A percentile compares a stretch with the other conserved stretches of the same genome.
Evolutionary conservation across 1,284 basidiomycete species (phyloP).

Genomic region (Heterobasidion annosum): DNA sequence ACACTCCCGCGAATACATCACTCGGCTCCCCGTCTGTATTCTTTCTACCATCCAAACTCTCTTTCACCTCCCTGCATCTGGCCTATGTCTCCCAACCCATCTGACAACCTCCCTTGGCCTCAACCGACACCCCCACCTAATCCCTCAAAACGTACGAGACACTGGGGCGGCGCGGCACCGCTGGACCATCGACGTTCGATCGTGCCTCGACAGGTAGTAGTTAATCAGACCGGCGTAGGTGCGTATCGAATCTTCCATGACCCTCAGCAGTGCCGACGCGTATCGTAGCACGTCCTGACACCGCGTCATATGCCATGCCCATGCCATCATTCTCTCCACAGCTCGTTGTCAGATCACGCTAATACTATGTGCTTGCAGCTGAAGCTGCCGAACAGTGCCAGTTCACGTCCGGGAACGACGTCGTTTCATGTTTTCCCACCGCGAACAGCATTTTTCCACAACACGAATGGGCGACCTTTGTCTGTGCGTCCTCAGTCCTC

Average conservation of each 20-base stretch:
- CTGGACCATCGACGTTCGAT: conserved; percentile 10
- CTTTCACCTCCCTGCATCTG: conserved; percentile 7
- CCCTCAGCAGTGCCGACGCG: not conserved
- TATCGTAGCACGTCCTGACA: not conserved
- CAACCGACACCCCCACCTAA: conserved; percentile 22
- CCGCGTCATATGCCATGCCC: not conserved
- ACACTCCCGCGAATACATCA: conserved; percentile 8
- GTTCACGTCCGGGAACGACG: conserved; percentile 45
- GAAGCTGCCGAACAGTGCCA: conserved; percentile 24
- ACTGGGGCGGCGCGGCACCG: conserved; percentile 5
- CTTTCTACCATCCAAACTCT: conserved; percentile 11
- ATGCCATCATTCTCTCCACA: too few species aligned
- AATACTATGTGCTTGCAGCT: conserved; percentile 14
- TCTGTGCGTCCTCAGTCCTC: conserved; percentile 45
- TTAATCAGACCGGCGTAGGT: conserved; percentile 33
- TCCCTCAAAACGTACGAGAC: conserved; percentile 19
- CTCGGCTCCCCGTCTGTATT: conserved; percentile 9
- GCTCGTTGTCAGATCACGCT: not conserved
- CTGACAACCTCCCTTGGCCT: conserved; percentile 27
- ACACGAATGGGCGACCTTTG: conserved; percentile 61
- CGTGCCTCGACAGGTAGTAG: conserved; percentile 19
- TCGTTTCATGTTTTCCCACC: conserved; percentile 66
- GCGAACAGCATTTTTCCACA: conserved; percentile 45
- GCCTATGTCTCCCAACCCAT: conserved; percentile 22
- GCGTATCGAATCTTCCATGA: conserved; percentile 13